Base-by-base conservation (phyloP, 2,329 filamentous ascomycete species). In the Bipolaris gigantea region DNA sequence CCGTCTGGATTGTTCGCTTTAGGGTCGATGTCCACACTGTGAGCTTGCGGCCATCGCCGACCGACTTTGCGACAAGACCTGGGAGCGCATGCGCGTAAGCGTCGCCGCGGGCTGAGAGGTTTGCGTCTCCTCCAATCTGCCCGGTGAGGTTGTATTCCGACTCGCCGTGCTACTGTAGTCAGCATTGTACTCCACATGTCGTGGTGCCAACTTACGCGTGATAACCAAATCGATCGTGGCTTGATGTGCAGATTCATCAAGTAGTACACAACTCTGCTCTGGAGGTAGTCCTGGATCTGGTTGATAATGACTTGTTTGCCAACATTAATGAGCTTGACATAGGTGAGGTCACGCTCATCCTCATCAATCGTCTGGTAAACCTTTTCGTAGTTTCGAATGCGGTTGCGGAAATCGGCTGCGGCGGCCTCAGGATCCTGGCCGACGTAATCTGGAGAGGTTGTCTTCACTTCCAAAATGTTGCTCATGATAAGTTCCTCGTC, bases 231-330 rank as follows among this genome's bases (percentile, higher is more conserved):
- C 4, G 92, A 96, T 52, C 94, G 86, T 16, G 93, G 93, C 61
- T 93, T 93, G 74, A 99, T 99, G 77, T 99, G 94, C 35, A 99
- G 82, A 73, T 97, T 99, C 87, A 97, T 97, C 54, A 97, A 85
- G 73, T 97, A 99, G 77, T 99, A 99, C 41, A 99, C 93, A 40
- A 99, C 88, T 53, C 94, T 88, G 74, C 91, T 96, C 74, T 97
- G 94, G 25, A 99, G 82, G 71, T 99, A 99, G 76, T 99, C 94
- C 72, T 92, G 88, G 69, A 99, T 96, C 71, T 89, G 88, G 78
- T 97, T 99, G 83, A 99, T 97, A 70, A 97, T 94, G 71, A 97
- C 92, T 70, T 96, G 91, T 64, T 90, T 90, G 55, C 94, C 92
- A 11, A 97, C 91, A 70, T 99, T 88, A 82, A 97, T 95, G 71